These are phyloP conservation scores for Dillenia suffruticosa DNA, from an alignment of 164 flowering plant genomes.

Conservation along the genomic window DNA sequence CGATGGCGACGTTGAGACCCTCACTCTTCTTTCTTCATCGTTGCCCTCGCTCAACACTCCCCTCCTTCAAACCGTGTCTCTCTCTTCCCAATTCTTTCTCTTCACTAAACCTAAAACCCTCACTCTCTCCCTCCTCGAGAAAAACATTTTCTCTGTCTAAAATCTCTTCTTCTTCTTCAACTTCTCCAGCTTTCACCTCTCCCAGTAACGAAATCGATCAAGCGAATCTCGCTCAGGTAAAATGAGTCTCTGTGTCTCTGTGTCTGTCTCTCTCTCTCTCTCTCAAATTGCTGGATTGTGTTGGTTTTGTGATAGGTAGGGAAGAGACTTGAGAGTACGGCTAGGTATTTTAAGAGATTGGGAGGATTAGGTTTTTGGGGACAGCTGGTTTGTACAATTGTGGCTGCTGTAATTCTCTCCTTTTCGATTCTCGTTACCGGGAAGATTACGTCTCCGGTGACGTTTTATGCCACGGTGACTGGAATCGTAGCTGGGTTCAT, in stretches of 20 bases:
- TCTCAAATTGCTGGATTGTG: background rate
- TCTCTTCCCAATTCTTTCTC: slow-evolving; percentile 11
- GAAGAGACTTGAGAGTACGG: slow-evolving; percentile 78
- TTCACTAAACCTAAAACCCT: background rate
- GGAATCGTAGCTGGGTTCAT: slow-evolving; percentile 92
- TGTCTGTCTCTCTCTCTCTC: background rate
- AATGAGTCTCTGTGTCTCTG: background rate
- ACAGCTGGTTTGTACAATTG: slow-evolving; percentile 84
- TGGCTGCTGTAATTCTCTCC: slow-evolving; percentile 87
- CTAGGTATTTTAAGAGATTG: slow-evolving; percentile 80
- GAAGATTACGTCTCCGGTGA: slow-evolving; percentile 71
- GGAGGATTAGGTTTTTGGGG: slow-evolving; percentile 94
- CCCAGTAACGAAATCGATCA: slow-evolving; percentile 54
- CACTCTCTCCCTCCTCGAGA: slow-evolving; percentile 3
- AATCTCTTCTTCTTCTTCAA: slow-evolving; percentile 28
- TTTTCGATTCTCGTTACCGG: slow-evolving; percentile 82
- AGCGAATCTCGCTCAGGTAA: slow-evolving; percentile 85
- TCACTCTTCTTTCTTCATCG: slow-evolving; percentile 9
- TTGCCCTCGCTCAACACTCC: slow-evolving; percentile 6
- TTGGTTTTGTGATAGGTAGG: slow-evolving; percentile 52
- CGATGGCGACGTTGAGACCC: slow-evolving; percentile 8
- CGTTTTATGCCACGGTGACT: slow-evolving; percentile 85
- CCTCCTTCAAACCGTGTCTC: slow-evolving; percentile 11
- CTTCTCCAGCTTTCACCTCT: slow-evolving; percentile 23
- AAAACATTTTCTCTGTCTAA: background rate